These are phyloP conservation scores for Xylaria polymorpha DNA, from an alignment of 2,329 filamentous ascomycete species.

Conservation along the genomic window DNA sequence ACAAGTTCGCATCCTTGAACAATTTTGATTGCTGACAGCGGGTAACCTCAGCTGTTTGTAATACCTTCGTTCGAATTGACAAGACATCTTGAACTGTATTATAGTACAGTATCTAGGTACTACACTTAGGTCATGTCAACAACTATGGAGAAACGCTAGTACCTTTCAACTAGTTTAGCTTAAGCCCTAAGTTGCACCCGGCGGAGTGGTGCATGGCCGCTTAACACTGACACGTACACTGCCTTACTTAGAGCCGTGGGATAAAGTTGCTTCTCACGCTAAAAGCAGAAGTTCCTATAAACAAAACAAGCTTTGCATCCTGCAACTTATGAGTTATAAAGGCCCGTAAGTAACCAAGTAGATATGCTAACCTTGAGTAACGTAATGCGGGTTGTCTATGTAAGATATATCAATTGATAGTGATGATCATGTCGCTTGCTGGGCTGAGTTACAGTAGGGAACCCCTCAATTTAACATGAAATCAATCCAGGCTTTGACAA, in stretches of 20 bases:
- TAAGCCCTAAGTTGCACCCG: slow-evolving; percentile 12
- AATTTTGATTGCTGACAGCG: too few species aligned
- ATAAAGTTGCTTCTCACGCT: neutral
- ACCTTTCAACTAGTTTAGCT: slow-evolving; percentile 5
- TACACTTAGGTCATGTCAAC: neutral
- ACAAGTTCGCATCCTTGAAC: neutral
- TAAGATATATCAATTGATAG: neutral
- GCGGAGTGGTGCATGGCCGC: slow-evolving; percentile 8
- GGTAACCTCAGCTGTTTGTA: neutral
- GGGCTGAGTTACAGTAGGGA: neutral
- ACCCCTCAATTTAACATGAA: slow-evolving; percentile 2
- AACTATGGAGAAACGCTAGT: slow-evolving; percentile 2
- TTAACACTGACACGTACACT: neutral
- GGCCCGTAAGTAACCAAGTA: neutral
- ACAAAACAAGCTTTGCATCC: neutral
- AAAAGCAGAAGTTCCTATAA: neutral
- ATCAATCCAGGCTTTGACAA: neutral
- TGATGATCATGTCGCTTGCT: neutral
- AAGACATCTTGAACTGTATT: too few species aligned
- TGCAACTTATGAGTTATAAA: slow-evolving; percentile 7
- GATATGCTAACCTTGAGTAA: neutral
- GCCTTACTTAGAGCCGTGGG: neutral
- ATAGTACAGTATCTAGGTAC: too few species aligned
- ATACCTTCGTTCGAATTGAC: neutral
- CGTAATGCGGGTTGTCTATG: neutral